phyloP scores from a whole-genome alignment of 306 rosid species.

The Gillenia trifoliata region DNA sequence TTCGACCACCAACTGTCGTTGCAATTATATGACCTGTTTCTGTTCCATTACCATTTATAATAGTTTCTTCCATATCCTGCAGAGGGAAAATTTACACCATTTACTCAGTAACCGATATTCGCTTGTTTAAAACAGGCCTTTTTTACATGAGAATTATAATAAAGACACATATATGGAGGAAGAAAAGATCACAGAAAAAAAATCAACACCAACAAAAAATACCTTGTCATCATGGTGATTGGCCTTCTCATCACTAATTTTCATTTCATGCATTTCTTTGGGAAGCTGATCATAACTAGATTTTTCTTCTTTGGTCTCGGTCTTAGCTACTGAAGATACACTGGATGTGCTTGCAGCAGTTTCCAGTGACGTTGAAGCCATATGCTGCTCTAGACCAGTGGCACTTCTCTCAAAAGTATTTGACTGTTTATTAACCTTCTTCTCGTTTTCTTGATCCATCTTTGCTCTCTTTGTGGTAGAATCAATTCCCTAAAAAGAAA shows the following conservation, averaged over 20 bases:
- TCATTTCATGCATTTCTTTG: slow-evolving; percentile 63
- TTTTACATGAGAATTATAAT: background rate
- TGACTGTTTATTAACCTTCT: slow-evolving; percentile 24
- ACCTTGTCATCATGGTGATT: slow-evolving; percentile 62
- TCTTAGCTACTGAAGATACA: slow-evolving; percentile 32
- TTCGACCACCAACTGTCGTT: slow-evolving; percentile 66
- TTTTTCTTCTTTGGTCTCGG: slow-evolving; percentile 42
- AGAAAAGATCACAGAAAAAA: background rate
- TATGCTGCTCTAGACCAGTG: slow-evolving; percentile 29
- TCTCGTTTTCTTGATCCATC: slow-evolving; percentile 54
- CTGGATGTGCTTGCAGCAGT: slow-evolving; percentile 42
- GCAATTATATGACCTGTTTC: slow-evolving; percentile 86
- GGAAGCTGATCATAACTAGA: slow-evolving; percentile 61
- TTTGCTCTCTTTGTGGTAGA: slow-evolving; percentile 53
- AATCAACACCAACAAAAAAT: background rate
- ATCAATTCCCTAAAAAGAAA: slow-evolving; percentile 52
- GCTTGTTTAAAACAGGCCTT: background rate
- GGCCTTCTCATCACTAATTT: slow-evolving; percentile 62
- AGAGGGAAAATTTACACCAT: slow-evolving; percentile 12
- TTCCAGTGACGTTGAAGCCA: slow-evolving; percentile 33
- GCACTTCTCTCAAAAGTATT: slow-evolving; percentile 29
- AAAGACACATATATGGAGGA: background rate
- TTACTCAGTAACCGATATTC: background rate
- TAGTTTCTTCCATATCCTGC: slow-evolving; percentile 64
- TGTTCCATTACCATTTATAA: slow-evolving; percentile 70